Evolutionary conservation across 495 filamentous ascomycete species (phyloP).

Genomic region (Penicillium lividum): DNA sequence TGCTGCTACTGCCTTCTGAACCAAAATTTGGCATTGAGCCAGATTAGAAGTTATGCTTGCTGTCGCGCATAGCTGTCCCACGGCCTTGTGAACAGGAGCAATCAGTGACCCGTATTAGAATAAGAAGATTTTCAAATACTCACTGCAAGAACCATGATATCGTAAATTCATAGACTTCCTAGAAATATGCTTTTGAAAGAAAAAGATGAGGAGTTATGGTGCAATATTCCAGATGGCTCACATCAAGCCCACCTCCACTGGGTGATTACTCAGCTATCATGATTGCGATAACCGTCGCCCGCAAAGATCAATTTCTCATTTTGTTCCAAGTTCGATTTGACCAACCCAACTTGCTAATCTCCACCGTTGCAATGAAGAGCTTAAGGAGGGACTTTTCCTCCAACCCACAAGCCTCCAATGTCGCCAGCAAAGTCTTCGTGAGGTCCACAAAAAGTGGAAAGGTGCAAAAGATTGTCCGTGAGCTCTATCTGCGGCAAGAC

Average conservation of each 20-base stretch:
- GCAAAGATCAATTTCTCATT: slow-evolving; percentile 27
- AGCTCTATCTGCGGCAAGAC: slow-evolving; percentile 92
- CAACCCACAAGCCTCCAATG: slow-evolving; percentile 71
- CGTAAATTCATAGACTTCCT: background rate
- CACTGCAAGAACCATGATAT: slow-evolving; percentile 42
- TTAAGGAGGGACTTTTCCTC: slow-evolving; percentile 72
- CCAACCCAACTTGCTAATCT: slow-evolving; percentile 14
- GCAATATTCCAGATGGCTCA: slow-evolving; percentile 1
- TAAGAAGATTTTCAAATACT: slow-evolving; percentile 5
- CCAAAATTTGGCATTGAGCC: slow-evolving; percentile 66
- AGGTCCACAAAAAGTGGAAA: slow-evolving; percentile 91
- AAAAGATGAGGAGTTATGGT: background rate
- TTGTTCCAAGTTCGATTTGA: slow-evolving; percentile 13
- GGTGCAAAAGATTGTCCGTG: slow-evolving; percentile 96
- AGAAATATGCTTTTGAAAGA: background rate
- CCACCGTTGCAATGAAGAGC: slow-evolving; percentile 73
- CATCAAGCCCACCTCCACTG: slow-evolving; percentile 1
- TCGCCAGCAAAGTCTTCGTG: slow-evolving; percentile 91
- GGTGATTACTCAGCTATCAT: slow-evolving; percentile 31
- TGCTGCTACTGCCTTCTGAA: slow-evolving; percentile 69
- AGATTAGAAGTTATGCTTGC: slow-evolving; percentile 78
- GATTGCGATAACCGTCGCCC: slow-evolving; percentile 25
- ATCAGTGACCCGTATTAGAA: background rate
- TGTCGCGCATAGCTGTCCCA: slow-evolving; percentile 87
- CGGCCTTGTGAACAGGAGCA: slow-evolving; percentile 55